Conservation (phyloP, 2,329 filamentous ascomycete species). For the Chaetoscypha palmicola region DNA sequence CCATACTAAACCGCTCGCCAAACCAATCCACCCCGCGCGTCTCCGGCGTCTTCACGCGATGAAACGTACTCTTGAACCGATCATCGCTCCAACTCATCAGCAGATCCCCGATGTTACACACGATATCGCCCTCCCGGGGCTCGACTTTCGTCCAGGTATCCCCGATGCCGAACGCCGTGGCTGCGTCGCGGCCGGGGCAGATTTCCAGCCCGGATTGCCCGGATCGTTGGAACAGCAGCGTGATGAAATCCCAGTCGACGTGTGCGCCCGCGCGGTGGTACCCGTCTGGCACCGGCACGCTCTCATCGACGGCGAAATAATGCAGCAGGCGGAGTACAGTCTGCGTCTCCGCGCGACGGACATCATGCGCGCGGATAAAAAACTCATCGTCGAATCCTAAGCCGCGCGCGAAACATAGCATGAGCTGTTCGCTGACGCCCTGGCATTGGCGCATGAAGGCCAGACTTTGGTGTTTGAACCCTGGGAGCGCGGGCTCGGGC, state of each 20-base stretch:
- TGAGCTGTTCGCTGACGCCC: conserved; percentile 44
- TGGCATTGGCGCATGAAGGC: conserved; percentile 33
- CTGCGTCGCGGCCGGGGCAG: conserved; percentile 54
- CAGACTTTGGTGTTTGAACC: conserved; percentile 41
- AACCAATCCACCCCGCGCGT: conserved; percentile 48
- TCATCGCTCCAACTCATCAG: conserved; percentile 63
- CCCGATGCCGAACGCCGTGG: conserved; percentile 51
- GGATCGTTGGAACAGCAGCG: conserved; percentile 53
- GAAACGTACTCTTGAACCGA: conserved; percentile 59
- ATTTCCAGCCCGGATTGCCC: conserved; percentile 58
- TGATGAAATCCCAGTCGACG: conserved; percentile 57
- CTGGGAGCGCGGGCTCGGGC: conserved; percentile 33
- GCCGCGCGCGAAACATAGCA: conserved; percentile 48
- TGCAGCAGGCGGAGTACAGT: conserved; percentile 50
- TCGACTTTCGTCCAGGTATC: conserved; percentile 59
- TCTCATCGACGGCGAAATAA: conserved; percentile 43
- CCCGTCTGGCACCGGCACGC: conserved; percentile 32
- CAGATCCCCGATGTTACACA: conserved; percentile 61
- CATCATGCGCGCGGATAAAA: conserved; percentile 46
- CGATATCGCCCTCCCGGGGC: conserved; percentile 44
- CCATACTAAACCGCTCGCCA: conserved; percentile 56
- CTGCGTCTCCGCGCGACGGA: conserved; percentile 41
- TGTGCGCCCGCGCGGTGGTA: conserved; percentile 57
- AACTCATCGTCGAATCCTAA: conserved; percentile 47
- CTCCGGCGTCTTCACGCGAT: conserved; percentile 54